phyloP scores from a whole-genome alignment of 257 asterid genomes.

The Penstemon eatonii region DNA sequence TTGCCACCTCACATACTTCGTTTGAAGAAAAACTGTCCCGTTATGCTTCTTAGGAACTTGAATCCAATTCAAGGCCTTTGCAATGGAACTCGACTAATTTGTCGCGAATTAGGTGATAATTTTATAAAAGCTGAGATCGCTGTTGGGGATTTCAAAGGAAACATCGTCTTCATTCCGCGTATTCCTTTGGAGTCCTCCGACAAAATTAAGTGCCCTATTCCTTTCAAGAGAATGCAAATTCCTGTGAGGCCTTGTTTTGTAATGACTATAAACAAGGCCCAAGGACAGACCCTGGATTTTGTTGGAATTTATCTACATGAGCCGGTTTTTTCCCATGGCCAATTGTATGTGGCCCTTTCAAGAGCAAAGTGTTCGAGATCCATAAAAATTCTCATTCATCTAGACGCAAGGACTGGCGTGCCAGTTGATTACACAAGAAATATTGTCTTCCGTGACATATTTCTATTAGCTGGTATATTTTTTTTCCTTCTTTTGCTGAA shows the following conservation, averaged over 20 bases:
- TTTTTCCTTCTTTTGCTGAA: no score
- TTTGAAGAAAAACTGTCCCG: neutral
- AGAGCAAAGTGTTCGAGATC: no score
- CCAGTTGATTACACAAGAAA: no score
- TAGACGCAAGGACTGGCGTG: no score
- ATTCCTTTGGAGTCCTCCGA: neutral
- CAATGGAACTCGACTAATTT: neutral
- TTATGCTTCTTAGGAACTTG: neutral
- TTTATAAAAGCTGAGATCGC: neutral
- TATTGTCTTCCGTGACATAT: no score
- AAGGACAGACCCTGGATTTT: neutral
- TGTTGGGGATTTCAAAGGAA: neutral
- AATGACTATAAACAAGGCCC: neutral
- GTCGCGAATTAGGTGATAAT: neutral
- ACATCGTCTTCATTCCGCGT: neutral
- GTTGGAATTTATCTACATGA: neutral
- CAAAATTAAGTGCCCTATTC: neutral
- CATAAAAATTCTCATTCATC: no score
- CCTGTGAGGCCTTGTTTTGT: neutral
- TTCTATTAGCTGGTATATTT: no score
- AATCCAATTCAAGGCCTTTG: neutral
- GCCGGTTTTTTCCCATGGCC: neutral
- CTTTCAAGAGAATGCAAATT: neutral
- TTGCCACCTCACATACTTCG: neutral
- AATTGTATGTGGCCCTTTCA: neutral